Conservation (phyloP, 768 basidiomycete genomes). For the Leccinellum rugosiceps region DNA sequence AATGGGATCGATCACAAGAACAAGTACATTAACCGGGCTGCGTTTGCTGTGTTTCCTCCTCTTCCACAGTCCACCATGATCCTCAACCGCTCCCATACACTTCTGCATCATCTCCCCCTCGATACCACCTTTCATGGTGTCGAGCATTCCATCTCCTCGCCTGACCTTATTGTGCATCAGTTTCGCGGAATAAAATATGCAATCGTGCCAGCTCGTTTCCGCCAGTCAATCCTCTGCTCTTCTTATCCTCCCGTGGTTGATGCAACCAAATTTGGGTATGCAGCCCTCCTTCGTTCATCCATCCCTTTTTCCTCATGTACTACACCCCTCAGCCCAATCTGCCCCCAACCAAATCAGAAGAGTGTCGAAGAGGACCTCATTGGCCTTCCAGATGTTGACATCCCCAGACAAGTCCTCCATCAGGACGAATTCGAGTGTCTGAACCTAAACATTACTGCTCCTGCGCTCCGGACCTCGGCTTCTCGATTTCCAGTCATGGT, state of each 20-base stretch:
- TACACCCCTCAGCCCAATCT: constrained; percentile 55
- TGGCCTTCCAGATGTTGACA: constrained; percentile 49
- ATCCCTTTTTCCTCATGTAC: constrained; percentile 2
- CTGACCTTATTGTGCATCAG: constrained; percentile 58
- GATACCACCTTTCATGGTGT: constrained; percentile 65
- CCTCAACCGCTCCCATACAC: constrained; percentile 22
- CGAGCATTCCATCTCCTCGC: constrained; percentile 57
- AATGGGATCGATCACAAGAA: constrained; percentile 24
- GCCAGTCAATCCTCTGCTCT: constrained; percentile 62
- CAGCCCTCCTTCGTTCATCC: constrained; percentile 5
- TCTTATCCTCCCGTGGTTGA: constrained; percentile 57
- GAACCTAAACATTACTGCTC: constrained; percentile 78
- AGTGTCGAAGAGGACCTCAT: constrained; percentile 61
- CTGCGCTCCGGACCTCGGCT: constrained; percentile 48
- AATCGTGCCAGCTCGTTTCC: constrained; percentile 67
- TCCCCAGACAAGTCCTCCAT: constrained; percentile 52
- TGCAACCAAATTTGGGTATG: constrained; percentile 66
- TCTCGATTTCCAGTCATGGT: constrained; percentile 74
- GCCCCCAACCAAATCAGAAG: constrained; percentile 56
- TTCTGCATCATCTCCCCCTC: constrained; percentile 52
- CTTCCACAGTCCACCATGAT: constrained; percentile 23
- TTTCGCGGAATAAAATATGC: constrained; percentile 81
- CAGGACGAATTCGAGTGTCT: constrained; percentile 79
- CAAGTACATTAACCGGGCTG: constrained; percentile 14
- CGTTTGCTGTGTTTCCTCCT: neutral